phyloP scores from a whole-genome alignment of 257 asterid genomes.

The Rhazya stricta region DNA sequence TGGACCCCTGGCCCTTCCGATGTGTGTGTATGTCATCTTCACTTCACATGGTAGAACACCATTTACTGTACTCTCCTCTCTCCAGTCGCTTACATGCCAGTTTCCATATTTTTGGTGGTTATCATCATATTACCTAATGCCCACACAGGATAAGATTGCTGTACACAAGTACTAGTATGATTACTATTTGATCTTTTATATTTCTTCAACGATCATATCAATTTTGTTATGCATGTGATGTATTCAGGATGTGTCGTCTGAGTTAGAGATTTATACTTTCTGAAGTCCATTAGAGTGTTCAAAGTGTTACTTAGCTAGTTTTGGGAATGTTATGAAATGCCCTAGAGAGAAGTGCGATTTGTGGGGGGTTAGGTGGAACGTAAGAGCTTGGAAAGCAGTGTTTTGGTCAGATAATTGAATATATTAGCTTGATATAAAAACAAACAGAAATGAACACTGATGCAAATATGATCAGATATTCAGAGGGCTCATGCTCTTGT shows the following conservation, averaged over 20 bases:
- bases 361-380: conserved; percentile 8
- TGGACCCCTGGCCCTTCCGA: conserved; percentile 19
- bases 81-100: conserved; percentile 65
- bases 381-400: conserved; percentile 19
- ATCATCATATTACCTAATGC: conserved; percentile 21
- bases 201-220: background rate
- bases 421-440: background rate
- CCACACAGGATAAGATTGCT: conserved; percentile 30
- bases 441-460: background rate
- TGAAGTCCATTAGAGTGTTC: too few species aligned
- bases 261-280: too few species aligned
- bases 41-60: conserved; percentile 32
- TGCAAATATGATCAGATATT: background rate
- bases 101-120: conserved; percentile 31
- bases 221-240: background rate
- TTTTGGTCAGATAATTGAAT: conserved; percentile 2
- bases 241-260: too few species aligned
- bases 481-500: background rate
- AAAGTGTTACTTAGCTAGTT: too few species aligned
- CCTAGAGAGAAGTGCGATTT: background rate
- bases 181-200: background rate
- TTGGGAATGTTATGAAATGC: background rate
- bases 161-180: background rate
- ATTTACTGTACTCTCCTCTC: conserved; percentile 22
- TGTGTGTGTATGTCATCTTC: background rate